A percentile compares a stretch with the other conserved stretches of the same genome.
Evolutionary conservation across 306 rosid genomes (phyloP).

Genomic region (Fragaria nilgerrensis): DNA sequence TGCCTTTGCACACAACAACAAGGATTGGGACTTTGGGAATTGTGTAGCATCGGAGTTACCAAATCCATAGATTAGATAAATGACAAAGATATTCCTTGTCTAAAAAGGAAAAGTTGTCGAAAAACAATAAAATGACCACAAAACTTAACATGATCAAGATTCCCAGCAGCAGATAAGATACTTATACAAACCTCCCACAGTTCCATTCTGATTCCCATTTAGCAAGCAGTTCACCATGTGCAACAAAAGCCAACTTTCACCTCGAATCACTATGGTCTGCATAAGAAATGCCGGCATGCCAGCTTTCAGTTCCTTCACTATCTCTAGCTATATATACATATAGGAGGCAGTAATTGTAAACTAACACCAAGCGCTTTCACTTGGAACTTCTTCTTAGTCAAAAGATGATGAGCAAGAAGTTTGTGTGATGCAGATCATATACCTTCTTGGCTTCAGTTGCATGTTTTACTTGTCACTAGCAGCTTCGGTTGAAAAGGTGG

Average conservation of each 20-base stretch:
- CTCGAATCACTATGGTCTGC: neutral
- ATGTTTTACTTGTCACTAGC: conserved; percentile 20
- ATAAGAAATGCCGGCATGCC: neutral
- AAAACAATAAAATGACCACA: neutral
- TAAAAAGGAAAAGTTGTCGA: neutral
- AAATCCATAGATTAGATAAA: neutral
- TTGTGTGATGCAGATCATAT: conserved; percentile 13
- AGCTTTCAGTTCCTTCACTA: too few relatives aligned
- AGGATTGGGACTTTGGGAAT: neutral
- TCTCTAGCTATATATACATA: too few relatives aligned
- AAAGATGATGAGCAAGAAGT: conserved; percentile 29
- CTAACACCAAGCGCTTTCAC: too few relatives aligned
- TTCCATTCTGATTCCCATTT: neutral
- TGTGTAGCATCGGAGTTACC: neutral
- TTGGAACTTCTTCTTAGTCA: neutral
- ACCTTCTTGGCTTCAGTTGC: conserved; percentile 32
- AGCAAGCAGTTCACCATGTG: neutral
- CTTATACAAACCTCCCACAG: neutral
- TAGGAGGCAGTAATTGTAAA: too few relatives aligned
- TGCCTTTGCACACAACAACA: neutral
- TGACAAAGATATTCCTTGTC: too few relatives aligned
- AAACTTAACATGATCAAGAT: neutral
- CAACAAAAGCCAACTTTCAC: conserved; percentile 1
- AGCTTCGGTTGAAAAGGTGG: neutral
- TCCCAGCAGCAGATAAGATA: neutral